These are phyloP conservation scores for Kandelia obovata DNA, from an alignment of 345 rosid species.

Conservation along the genomic window DNA sequence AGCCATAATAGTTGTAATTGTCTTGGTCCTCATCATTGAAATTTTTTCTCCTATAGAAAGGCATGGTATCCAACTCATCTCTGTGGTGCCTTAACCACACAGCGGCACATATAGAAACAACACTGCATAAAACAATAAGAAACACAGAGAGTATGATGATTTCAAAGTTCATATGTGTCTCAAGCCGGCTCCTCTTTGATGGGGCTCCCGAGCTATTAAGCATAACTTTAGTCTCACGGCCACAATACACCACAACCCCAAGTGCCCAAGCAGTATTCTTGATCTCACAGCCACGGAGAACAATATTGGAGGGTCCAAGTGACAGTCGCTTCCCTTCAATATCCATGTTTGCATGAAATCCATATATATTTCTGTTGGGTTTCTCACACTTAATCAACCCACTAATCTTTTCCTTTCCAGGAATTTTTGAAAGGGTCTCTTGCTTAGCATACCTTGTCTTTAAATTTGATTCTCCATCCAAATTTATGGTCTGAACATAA, in stretches of 20 bases:
- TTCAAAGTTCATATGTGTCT: constrained; percentile 72
- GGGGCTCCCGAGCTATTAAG: constrained; percentile 86
- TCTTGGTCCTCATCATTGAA: constrained; percentile 36
- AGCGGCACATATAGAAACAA: constrained; percentile 58
- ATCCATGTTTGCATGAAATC: constrained; percentile 80
- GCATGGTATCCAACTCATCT: constrained; percentile 58
- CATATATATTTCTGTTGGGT: constrained; percentile 86
- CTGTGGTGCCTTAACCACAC: constrained; percentile 65
- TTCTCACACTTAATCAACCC: constrained; percentile 85
- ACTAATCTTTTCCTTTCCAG: constrained; percentile 45
- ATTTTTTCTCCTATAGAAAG: constrained; percentile 63
- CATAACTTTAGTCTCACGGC: constrained; percentile 89
- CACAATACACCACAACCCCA: constrained; percentile 76
- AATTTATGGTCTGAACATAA: constrained; percentile 82
- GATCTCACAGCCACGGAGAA: constrained; percentile 86
- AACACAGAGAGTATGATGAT: constrained; percentile 69
- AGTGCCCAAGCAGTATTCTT: constrained; percentile 78
- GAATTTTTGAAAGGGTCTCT: constrained; percentile 58
- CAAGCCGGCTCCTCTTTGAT: constrained; percentile 81
- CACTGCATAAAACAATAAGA: constrained; percentile 55
- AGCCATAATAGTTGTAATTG: constrained; percentile 73
- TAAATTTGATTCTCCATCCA: constrained; percentile 86
- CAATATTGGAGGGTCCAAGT: constrained; percentile 86
- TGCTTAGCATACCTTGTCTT: constrained; percentile 91
- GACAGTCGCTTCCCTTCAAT: constrained; percentile 70